Evolutionary conservation across 2,329 filamentous ascomycete species (phyloP).

Genomic region (Neopestalotiopsis rosae): DNA sequence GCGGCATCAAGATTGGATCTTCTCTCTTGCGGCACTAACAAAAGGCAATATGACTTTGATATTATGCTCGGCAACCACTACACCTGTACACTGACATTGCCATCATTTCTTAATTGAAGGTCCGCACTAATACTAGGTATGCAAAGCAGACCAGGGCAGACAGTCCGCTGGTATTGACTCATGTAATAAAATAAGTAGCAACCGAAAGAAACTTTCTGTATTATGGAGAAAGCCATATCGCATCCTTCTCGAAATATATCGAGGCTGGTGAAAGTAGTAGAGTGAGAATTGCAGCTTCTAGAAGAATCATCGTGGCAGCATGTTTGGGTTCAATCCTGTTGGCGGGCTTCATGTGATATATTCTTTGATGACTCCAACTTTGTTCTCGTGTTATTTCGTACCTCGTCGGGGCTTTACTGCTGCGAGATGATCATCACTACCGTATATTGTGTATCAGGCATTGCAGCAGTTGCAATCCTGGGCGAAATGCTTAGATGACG

Average conservation of each 20-base stretch:
- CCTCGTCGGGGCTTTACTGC: too few species aligned
- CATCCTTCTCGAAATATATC: neutral
- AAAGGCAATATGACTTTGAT: neutral
- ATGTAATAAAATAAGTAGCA: conserved; percentile 1
- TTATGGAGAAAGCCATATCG: neutral
- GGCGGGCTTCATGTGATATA: too few species aligned
- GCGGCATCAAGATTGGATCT: neutral
- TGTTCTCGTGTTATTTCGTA: too few species aligned
- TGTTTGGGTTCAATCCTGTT: too few species aligned
- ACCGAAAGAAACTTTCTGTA: neutral
- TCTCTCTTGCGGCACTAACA: conserved; percentile 7
- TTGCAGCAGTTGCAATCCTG: neutral
- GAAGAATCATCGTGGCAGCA: too few species aligned
- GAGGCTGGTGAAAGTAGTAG: neutral
- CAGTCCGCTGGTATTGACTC: neutral
- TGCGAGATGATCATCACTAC: too few species aligned
- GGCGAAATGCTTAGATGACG: neutral
- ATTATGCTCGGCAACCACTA: neutral
- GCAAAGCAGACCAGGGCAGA: neutral
- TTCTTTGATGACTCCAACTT: too few species aligned
- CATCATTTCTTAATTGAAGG: neutral
- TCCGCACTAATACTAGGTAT: conserved; percentile 14
- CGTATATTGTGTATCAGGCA: too few species aligned
- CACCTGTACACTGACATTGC: neutral
- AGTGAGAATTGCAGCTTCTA: neutral